Conservation (phyloP, 225 moss, liverwort and hornwort genomes). For the Straminergon stramineum region DNA sequence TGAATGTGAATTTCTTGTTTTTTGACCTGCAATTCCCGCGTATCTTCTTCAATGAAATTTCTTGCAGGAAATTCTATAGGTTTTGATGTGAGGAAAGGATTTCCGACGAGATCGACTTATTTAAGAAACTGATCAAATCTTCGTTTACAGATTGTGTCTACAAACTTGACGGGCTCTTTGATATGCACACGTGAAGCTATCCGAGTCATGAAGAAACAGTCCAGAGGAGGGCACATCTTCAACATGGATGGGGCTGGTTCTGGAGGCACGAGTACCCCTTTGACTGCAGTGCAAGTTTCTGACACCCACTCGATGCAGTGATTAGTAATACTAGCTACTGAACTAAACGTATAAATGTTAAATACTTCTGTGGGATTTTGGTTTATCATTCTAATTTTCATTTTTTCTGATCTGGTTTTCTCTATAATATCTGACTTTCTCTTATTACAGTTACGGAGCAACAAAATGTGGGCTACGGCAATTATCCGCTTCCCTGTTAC, state of each 20-base stretch:
- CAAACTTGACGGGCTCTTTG: constrained; percentile 81
- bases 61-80: background rate
- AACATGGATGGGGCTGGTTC: constrained; percentile 99
- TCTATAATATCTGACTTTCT: background rate
- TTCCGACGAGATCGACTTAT: background rate
- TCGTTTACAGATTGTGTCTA: constrained; percentile 70
- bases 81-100: background rate
- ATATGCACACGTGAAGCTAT: constrained; percentile 95
- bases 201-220: constrained; percentile 78
- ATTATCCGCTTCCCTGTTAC: constrained; percentile 65
- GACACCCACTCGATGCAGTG: background rate
- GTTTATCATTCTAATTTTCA: background rate
- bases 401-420: background rate
- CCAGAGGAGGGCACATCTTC: constrained; percentile 83
- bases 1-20: background rate
- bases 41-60: background rate
- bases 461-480: constrained; percentile 91
- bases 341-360: background rate
- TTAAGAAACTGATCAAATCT: background rate
- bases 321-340: background rate
- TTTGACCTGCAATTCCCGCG: background rate
- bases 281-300: constrained; percentile 72
- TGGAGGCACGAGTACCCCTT: constrained; percentile 89
- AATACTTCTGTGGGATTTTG: background rate
- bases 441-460: constrained; percentile 62